Evolutionary conservation across 768 basidiomycete genomes (phyloP).

Genomic region (Russula sp.): DNA sequence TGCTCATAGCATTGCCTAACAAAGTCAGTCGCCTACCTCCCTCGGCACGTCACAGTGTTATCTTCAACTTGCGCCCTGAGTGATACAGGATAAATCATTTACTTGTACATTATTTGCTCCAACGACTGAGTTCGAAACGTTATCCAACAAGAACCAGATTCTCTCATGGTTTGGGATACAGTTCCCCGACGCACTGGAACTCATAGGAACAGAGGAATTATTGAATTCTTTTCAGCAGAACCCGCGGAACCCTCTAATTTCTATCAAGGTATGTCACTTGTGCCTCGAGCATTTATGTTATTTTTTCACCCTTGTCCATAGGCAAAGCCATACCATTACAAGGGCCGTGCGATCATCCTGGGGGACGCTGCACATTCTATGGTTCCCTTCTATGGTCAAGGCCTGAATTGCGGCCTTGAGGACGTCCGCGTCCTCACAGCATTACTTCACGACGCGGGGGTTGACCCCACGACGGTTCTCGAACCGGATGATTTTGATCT

Average conservation of each 20-base stretch:
- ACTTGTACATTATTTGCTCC: constrained; percentile 96
- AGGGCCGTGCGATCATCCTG: constrained; percentile 80
- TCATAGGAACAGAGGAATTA: constrained; percentile 79
- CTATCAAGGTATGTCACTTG: constrained; percentile 71
- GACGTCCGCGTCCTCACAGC: constrained; percentile 88
- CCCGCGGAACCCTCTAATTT: constrained; percentile 86
- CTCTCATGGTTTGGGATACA: constrained; percentile 74
- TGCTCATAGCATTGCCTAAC: constrained; percentile 98
- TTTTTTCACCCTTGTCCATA: constrained; percentile 35
- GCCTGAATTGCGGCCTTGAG: constrained; percentile 95
- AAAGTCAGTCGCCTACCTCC: constrained; percentile 57
- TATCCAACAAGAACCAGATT: constrained; percentile 55
- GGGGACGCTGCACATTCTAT: constrained; percentile 97
- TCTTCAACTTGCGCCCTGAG: constrained; percentile 25
- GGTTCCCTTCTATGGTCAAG: constrained; percentile 99
- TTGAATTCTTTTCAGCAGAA: constrained; percentile 77
- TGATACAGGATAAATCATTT: constrained; percentile 79
- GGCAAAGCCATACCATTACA: constrained; percentile 88
- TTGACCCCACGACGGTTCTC: constrained; percentile 47
- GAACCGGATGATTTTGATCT: constrained; percentile 46
- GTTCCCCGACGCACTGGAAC: constrained; percentile 84
- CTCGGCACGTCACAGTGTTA: constrained; percentile 30
- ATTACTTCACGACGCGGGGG: constrained; percentile 67
- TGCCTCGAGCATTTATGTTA: constrained; percentile 3
- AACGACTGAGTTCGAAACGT: constrained; percentile 65